Evolutionary conservation across 192 early-diverging fungal species (phyloP).

Genomic region (Coemansia umbellata): DNA sequence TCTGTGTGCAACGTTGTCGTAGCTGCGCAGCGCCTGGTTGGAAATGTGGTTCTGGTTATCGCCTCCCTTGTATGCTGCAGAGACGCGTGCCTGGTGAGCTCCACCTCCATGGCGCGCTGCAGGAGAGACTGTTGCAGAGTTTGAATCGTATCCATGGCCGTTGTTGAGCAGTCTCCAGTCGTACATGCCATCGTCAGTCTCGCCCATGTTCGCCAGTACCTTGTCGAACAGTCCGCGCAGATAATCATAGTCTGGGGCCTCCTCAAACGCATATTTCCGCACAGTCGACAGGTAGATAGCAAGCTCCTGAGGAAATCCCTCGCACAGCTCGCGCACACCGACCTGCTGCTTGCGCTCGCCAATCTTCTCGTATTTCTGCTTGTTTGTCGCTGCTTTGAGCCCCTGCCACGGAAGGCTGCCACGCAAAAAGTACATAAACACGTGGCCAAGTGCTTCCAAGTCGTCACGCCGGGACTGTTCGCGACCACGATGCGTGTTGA

Average conservation of each 20-base stretch:
- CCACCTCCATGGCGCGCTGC: slow-evolving; percentile 23
- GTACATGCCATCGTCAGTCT: slow-evolving; percentile 87
- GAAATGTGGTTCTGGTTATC: slow-evolving; percentile 43
- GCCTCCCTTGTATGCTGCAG: slow-evolving; percentile 42
- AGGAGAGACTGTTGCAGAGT: slow-evolving; percentile 24
- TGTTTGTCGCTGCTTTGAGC: slow-evolving; percentile 94
- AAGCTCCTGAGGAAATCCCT: slow-evolving; percentile 92
- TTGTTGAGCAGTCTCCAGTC: slow-evolving; percentile 79
- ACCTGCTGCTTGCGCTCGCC: slow-evolving; percentile 97
- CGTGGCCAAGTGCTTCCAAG: slow-evolving; percentile 95
- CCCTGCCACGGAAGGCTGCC: slow-evolving; percentile 97
- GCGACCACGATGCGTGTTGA: slow-evolving; percentile 96
- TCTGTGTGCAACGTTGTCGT: slow-evolving; percentile 30
- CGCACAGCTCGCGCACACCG: slow-evolving; percentile 83
- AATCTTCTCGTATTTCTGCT: slow-evolving; percentile 99
- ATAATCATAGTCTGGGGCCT: slow-evolving; percentile 96
- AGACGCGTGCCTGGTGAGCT: slow-evolving; percentile 15
- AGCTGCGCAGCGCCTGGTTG: slow-evolving; percentile 46
- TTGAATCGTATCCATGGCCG: slow-evolving; percentile 45
- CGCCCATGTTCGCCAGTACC: slow-evolving; percentile 63
- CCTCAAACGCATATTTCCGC: slow-evolving; percentile 90
- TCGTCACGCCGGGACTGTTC: slow-evolving; percentile 98
- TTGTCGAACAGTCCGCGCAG: slow-evolving; percentile 81
- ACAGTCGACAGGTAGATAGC: slow-evolving; percentile 85
- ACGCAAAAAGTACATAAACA: slow-evolving; percentile 97